phyloP scores from a whole-genome alignment of 148 eudicot genomes.

The Bassia scoparia region DNA sequence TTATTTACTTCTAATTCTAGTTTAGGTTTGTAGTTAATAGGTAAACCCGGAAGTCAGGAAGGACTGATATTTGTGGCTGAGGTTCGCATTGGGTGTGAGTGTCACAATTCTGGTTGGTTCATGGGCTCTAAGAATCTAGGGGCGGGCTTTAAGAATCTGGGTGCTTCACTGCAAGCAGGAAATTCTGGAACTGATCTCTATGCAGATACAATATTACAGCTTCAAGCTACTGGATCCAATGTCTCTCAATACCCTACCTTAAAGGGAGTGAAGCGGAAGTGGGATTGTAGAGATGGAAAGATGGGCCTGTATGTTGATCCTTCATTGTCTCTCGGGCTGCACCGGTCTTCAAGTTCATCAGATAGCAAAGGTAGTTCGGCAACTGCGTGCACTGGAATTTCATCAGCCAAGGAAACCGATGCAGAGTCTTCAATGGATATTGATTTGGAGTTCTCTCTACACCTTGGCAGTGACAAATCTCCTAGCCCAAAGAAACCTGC shows the following conservation, averaged over 20 bases:
- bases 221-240: conserved; percentile 47
- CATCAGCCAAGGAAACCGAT: conserved; percentile 80
- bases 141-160: conserved; percentile 46
- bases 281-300: conserved; percentile 42
- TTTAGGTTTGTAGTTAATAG: conserved; percentile 41
- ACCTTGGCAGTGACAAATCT: conserved; percentile 66
- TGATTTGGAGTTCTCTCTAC: conserved; percentile 76
- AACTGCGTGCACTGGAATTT: conserved; percentile 66
- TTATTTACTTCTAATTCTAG: conserved; percentile 47
- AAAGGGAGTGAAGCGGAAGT: conserved; percentile 69
- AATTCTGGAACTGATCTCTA: conserved; percentile 37
- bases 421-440: conserved; percentile 81
- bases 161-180: conserved; percentile 42
- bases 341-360: conserved; percentile 80
- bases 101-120: conserved; percentile 34
- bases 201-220: conserved; percentile 61
- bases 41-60: conserved; percentile 72
- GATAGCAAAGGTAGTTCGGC: conserved; percentile 90
- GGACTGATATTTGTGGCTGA: conserved; percentile 53
- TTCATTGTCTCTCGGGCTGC: conserved; percentile 50
- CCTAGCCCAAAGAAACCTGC: conserved; percentile 46
- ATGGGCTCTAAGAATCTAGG: conserved; percentile 57
- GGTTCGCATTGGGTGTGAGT: conserved; percentile 37
- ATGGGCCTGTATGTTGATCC: conserved; percentile 31
- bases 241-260: conserved; percentile 32